Evolutionary conservation across 2,329 filamentous ascomycete genomes (phyloP).

Genomic region (Fusarium sp.): DNA sequence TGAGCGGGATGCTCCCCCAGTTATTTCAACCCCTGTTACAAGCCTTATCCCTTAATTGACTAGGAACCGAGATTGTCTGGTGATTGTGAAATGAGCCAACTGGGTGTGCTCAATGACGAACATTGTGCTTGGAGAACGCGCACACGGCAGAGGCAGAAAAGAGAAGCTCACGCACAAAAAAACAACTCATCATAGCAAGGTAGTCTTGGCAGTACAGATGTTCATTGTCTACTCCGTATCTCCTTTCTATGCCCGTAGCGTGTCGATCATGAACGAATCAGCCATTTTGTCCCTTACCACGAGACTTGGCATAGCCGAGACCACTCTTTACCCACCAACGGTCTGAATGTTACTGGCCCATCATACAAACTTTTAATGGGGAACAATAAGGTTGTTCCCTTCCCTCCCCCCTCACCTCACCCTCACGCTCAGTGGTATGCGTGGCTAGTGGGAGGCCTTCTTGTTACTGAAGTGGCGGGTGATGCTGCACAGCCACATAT

Average conservation of each 20-base stretch:
- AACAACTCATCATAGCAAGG: neutral
- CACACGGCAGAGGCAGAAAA: neutral
- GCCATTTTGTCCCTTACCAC: conserved; percentile 9
- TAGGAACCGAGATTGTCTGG: conserved; percentile 16
- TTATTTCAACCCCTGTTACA: neutral
- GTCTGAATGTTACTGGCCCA: neutral
- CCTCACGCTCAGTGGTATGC: too few relatives aligned
- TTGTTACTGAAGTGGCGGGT: conserved; percentile 3
- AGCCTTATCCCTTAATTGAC: conserved; percentile 6
- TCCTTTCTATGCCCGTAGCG: conserved; percentile 21
- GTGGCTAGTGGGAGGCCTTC: conserved; percentile 24
- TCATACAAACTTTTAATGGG: conserved; percentile 4
- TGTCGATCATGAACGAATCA: conserved; percentile 30
- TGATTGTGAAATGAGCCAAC: conserved; percentile 36
- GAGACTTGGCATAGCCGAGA: conserved; percentile 29
- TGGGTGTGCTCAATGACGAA: conserved; percentile 35
- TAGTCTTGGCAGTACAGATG: conserved; percentile 17
- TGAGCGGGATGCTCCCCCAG: neutral
- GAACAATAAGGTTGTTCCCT: too few relatives aligned
- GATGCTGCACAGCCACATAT: conserved; percentile 11
- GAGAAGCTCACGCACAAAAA: neutral
- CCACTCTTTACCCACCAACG: conserved; percentile 2
- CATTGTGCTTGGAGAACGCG: neutral
- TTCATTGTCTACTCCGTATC: conserved; percentile 9
- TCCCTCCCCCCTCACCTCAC: too few relatives aligned